Evolutionary conservation across 352 stramenopile species (phyloP).

Genomic region (Phytophthora agathidicida): DNA sequence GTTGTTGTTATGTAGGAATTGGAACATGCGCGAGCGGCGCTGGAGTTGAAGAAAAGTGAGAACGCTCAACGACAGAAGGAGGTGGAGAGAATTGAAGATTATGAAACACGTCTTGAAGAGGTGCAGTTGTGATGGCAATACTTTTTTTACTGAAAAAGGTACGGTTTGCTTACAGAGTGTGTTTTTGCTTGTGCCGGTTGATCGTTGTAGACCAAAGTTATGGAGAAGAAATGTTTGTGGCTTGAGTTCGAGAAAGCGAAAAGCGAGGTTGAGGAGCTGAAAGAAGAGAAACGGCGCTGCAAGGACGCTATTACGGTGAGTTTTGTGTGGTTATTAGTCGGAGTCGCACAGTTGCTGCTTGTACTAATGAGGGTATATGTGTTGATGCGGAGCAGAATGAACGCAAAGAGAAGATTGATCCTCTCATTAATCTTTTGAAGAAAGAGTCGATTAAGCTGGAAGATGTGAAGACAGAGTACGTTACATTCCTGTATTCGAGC

Average conservation of each 20-base stretch:
- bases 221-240: conserved; percentile 90
- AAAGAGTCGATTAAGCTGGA: conserved; percentile 74
- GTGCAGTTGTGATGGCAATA: conserved; percentile 24
- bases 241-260: conserved; percentile 86
- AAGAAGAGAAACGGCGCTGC: conserved; percentile 68
- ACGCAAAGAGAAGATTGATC: conserved; percentile 65
- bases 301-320: conserved; percentile 73
- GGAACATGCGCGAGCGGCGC: conserved; percentile 56
- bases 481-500: neutral
- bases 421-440: conserved; percentile 67
- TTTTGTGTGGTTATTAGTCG: neutral
- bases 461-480: conserved; percentile 65
- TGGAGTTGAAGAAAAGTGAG: conserved; percentile 88
- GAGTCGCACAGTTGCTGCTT: neutral
- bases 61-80: conserved; percentile 84
- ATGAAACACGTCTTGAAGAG: conserved; percentile 82
- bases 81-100: conserved; percentile 83
- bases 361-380: neutral
- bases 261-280: conserved; percentile 66
- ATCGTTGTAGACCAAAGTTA: conserved; percentile 64
- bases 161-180: too few relatives aligned
- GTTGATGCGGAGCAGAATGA: conserved; percentile 47
- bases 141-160: neutral
- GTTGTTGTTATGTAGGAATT: conserved; percentile 48
- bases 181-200: neutral